These are phyloP conservation scores for Salix dunnii DNA, from an alignment of 345 rosid genomes.

Conservation along the genomic window DNA sequence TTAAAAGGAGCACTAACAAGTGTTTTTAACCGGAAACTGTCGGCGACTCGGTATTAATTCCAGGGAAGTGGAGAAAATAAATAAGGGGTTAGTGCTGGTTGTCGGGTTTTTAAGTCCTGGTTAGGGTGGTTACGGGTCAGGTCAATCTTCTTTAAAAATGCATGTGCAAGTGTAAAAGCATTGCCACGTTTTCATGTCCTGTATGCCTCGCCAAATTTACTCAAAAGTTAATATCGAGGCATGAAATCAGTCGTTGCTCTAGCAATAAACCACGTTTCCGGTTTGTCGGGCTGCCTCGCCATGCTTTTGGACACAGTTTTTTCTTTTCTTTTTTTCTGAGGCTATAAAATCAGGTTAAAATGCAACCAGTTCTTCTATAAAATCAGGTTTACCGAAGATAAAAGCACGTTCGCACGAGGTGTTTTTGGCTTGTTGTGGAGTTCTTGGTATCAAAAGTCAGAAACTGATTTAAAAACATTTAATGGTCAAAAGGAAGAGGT, in stretches of 20 bases:
- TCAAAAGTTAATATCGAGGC: background rate
- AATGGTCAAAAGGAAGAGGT: too few relatives aligned
- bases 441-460: too few relatives aligned
- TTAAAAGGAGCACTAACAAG: background rate
- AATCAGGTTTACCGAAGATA: too few relatives aligned
- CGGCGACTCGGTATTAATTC: constrained; percentile 36
- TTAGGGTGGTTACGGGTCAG: constrained; percentile 17
- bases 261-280: background rate
- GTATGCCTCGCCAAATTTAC: background rate
- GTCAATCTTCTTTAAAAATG: constrained; percentile 18
- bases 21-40: constrained; percentile 32
- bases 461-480: too few relatives aligned
- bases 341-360: too few relatives aligned
- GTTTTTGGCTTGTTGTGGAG: too few relatives aligned
- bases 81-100: constrained; percentile 14
- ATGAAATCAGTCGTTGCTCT: too few relatives aligned
- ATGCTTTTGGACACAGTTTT: background rate
- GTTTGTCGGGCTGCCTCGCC: too few relatives aligned
- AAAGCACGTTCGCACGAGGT: too few relatives aligned
- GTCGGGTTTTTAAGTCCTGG: constrained; percentile 35
- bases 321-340: too few relatives aligned
- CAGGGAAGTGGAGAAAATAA: constrained; percentile 11
- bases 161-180: background rate
- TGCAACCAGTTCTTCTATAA: too few relatives aligned
- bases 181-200: background rate